phyloP scores from a whole-genome alignment of 2,329 filamentous ascomycete genomes.

The Tolypocladium cylindrosporum region DNA sequence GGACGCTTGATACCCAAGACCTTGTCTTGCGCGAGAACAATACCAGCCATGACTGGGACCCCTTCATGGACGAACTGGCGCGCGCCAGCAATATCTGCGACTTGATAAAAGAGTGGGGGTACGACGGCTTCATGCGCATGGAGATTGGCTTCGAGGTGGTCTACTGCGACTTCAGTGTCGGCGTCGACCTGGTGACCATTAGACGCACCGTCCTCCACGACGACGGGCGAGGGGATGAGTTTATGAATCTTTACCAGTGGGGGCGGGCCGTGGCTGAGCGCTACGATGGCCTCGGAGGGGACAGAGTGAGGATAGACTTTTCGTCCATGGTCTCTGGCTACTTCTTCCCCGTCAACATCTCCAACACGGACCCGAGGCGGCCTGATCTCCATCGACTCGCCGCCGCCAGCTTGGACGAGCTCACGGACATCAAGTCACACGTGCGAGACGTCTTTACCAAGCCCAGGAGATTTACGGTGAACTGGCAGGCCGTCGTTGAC shows the following conservation, averaged over 20 bases:
- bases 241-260: slow-evolving; percentile 27
- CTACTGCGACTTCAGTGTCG: slow-evolving; percentile 48
- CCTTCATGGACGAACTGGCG: slow-evolving; percentile 28
- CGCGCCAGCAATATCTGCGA: slow-evolving; percentile 48
- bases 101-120: slow-evolving; percentile 39
- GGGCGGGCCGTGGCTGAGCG: slow-evolving; percentile 30
- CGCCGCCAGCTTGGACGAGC: slow-evolving; percentile 16
- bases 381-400: slow-evolving; percentile 23
- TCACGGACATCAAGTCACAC: slow-evolving; percentile 28
- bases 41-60: slow-evolving; percentile 9
- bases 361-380: slow-evolving; percentile 25
- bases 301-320: slow-evolving; percentile 32
- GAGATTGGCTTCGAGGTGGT: slow-evolving; percentile 65
- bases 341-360: slow-evolving; percentile 40
- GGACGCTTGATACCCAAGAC: slow-evolving; percentile 61
- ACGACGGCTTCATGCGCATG: slow-evolving; percentile 59
- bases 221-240: neutral
- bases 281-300: slow-evolving; percentile 34
- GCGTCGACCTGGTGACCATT: slow-evolving; percentile 23
- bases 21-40: slow-evolving; percentile 39
- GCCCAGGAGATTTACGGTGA: slow-evolving; percentile 20
- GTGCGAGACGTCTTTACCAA: slow-evolving; percentile 31
- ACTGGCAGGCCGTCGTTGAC: slow-evolving; percentile 61
- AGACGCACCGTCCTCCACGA: slow-evolving; percentile 3
- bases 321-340: slow-evolving; percentile 40